phyloP scores from a whole-genome alignment of 2,329 filamentous ascomycete genomes.

The Fusarium albidum region DNA sequence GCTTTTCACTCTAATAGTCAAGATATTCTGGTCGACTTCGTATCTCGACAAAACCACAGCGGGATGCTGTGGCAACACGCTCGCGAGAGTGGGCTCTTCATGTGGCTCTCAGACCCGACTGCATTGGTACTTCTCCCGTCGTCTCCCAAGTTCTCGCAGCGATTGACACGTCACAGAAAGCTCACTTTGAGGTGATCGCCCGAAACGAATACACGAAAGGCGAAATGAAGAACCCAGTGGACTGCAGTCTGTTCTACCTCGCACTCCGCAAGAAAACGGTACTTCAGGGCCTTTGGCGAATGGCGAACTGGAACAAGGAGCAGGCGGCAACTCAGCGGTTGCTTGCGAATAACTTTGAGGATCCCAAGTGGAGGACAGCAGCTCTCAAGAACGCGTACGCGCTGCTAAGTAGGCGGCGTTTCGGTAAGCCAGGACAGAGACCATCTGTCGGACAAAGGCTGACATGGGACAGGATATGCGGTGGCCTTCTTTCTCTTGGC shows the following conservation, averaged over 20 bases:
- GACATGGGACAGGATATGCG: slow-evolving; percentile 77
- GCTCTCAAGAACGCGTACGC: slow-evolving; percentile 98
- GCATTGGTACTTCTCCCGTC: slow-evolving; percentile 69
- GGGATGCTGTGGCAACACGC: slow-evolving; percentile 87
- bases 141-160: too few species aligned
- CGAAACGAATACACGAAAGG: slow-evolving; percentile 92
- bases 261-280: slow-evolving; percentile 91
- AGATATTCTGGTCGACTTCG: slow-evolving; percentile 87
- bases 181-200: slow-evolving; percentile 89
- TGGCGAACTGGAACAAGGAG: slow-evolving; percentile 89
- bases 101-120: slow-evolving; percentile 85
- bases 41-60: slow-evolving; percentile 80
- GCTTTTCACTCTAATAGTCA: slow-evolving; percentile 87
- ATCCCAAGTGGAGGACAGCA: slow-evolving; percentile 85
- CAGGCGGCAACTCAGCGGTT: slow-evolving; percentile 82
- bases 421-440: slow-evolving; percentile 62
- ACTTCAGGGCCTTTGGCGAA: slow-evolving; percentile 91
- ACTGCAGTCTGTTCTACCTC: slow-evolving; percentile 91
- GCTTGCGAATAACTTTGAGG: slow-evolving; percentile 88
- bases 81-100: slow-evolving; percentile 86
- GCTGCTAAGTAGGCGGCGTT: slow-evolving; percentile 86
- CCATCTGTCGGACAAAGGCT: slow-evolving; percentile 21
- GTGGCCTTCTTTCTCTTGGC: slow-evolving; percentile 95
- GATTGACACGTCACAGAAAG: slow-evolving; percentile 41
- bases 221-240: slow-evolving; percentile 87